Conservation (phyloP, 306 rosid genomes). For the Rosa chinensis region DNA sequence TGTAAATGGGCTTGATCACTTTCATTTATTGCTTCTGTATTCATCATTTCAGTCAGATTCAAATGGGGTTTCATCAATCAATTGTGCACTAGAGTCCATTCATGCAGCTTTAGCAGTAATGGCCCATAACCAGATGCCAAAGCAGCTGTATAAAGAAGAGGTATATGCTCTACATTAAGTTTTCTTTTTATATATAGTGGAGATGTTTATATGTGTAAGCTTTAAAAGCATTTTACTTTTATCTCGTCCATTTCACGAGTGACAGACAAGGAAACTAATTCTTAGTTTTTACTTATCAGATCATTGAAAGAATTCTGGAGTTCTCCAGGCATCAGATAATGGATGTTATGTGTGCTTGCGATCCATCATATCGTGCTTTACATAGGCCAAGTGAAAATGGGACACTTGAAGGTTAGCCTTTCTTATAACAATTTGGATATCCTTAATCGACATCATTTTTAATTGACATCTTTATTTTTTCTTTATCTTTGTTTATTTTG, state of each 20-base stretch:
- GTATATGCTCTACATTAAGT: conserved; percentile 27
- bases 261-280: conserved; percentile 21
- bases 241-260: not conserved
- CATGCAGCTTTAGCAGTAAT: conserved; percentile 91
- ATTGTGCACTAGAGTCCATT: conserved; percentile 87
- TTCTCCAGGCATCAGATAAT: conserved; percentile 84
- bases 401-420: conserved; percentile 68
- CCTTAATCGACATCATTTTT: not conserved
- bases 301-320: conserved; percentile 95
- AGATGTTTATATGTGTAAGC: not conserved
- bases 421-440: conserved; percentile 1
- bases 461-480: no score
- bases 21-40: conserved; percentile 14
- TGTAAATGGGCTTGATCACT: not conserved
- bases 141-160: conserved; percentile 96
- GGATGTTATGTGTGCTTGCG: conserved; percentile 94
- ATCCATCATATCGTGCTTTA: conserved; percentile 86
- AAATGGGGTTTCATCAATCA: conserved; percentile 64
- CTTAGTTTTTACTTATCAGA: conserved; percentile 42
- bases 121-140: conserved; percentile 88
- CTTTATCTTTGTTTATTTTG: not conserved
- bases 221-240: not conserved
- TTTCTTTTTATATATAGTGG: not conserved
- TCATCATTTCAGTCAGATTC: conserved; percentile 73
- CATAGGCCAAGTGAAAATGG: conserved; percentile 81